A percentile compares a stretch with the other conserved stretches of the same genome.
Conservation (phyloP, 176 grass and related monocot species). For the Dendrocalamus sinicus region DNA sequence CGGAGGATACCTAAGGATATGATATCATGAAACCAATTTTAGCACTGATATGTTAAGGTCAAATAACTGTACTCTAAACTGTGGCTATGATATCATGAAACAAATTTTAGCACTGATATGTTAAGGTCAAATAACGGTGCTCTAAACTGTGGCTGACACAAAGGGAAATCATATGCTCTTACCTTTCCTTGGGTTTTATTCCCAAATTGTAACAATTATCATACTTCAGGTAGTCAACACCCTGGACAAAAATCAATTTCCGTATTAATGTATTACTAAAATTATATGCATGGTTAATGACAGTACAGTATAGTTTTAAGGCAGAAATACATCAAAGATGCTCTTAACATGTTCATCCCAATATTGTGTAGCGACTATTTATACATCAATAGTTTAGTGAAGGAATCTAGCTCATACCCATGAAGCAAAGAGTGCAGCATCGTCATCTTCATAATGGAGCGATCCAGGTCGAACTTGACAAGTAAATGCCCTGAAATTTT, state of each 20-base stretch:
- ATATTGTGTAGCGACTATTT: slow-evolving; percentile 19
- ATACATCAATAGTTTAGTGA: neutral
- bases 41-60: neutral
- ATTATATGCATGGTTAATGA: slow-evolving; percentile 4
- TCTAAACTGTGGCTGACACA: neutral
- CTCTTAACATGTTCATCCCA: neutral
- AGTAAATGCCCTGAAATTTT: slow-evolving; percentile 73
- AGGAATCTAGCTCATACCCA: slow-evolving; percentile 68
- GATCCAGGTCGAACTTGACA: slow-evolving; percentile 98
- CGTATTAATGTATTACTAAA: neutral
- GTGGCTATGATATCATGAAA: slow-evolving; percentile 14
- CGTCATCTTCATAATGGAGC: slow-evolving; percentile 71
- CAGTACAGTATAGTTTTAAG: slow-evolving; percentile 14
- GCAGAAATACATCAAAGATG: slow-evolving; percentile 7
- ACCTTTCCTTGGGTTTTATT: slow-evolving; percentile 80
- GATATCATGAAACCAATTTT: slow-evolving; percentile 33
- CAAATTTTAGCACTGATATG: slow-evolving; percentile 1
- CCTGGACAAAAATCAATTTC: slow-evolving; percentile 48
- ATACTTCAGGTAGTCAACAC: slow-evolving; percentile 92
- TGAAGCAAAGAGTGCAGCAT: slow-evolving; percentile 84
- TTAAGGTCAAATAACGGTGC: neutral
- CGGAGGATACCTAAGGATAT: slow-evolving; percentile 80
- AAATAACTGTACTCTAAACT: slow-evolving; percentile 8
- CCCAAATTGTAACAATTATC: slow-evolving; percentile 96
- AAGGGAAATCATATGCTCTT: slow-evolving; percentile 18